These are phyloP conservation scores for Nicotiana rustica DNA, from an alignment of 305 asterid genomes.

Conservation along the genomic window DNA sequence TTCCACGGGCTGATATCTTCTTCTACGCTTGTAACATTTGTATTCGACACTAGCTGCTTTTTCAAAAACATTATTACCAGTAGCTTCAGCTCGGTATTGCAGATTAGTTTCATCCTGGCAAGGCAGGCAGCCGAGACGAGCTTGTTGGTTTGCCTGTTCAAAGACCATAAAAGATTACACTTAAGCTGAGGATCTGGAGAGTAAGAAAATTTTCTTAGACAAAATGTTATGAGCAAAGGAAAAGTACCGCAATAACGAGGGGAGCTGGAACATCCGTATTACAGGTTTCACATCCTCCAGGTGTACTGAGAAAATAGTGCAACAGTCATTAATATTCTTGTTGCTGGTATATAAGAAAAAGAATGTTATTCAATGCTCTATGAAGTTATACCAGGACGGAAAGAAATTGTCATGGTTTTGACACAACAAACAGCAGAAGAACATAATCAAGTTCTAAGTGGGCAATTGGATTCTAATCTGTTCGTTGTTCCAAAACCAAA, in stretches of 20 bases:
- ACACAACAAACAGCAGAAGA: constrained; percentile 14
- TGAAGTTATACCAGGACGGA: not conserved
- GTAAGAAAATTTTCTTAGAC: not conserved
- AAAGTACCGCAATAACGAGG: constrained; percentile 23
- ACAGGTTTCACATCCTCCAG: constrained; percentile 28
- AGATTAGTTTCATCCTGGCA: constrained; percentile 4
- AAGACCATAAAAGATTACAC: constrained; percentile 13
- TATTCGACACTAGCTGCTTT: constrained; percentile 33
- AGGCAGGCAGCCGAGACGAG: not conserved
- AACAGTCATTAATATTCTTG: not conserved
- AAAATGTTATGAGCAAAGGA: not conserved
- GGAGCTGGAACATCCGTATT: constrained; percentile 31
- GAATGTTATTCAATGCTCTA: not conserved
- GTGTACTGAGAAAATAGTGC: constrained; percentile 27
- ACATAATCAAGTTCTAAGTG: constrained; percentile 9
- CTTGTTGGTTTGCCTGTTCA: constrained; percentile 21
- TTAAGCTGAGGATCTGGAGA: not conserved
- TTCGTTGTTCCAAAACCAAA: constrained; percentile 4
- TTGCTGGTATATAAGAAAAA: too few species aligned
- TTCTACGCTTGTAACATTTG: constrained; percentile 70
- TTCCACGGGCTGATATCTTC: constrained; percentile 46
- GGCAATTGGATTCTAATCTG: constrained; percentile 13
- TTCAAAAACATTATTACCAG: constrained; percentile 24
- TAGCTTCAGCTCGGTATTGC: constrained; percentile 37
- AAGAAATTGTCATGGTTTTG: constrained; percentile 8